Conservation (phyloP, 257 asterid genomes). For the Solanum acaule region DNA sequence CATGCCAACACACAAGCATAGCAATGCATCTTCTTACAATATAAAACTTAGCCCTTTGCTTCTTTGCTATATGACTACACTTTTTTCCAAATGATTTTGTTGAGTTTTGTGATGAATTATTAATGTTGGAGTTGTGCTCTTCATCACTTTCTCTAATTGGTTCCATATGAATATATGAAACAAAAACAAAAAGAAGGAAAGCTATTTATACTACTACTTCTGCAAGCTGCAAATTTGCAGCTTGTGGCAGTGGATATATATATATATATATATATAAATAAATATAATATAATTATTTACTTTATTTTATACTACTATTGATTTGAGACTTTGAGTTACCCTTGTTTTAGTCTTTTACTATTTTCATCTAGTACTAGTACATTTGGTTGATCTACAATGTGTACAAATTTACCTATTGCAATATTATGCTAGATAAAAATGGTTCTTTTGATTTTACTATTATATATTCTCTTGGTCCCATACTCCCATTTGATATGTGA, state of each 20-base stretch:
- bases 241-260: neutral
- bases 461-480: neutral
- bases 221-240: neutral
- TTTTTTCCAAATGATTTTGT: neutral
- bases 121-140: neutral
- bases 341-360: neutral
- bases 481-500: neutral
- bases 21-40: neutral
- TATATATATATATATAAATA: neutral
- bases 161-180: neutral
- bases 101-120: neutral
- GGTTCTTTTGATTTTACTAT: neutral
- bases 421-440: neutral
- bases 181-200: neutral
- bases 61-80: neutral
- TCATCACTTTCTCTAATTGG: neutral
- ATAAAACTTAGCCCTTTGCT: slow-evolving; percentile 1
- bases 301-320: neutral
- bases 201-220: neutral
- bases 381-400: neutral
- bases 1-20: slow-evolving; percentile 48
- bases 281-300: neutral
- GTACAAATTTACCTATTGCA: neutral
- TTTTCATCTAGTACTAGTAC: neutral
- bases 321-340: neutral